Evolutionary conservation across 2,329 filamentous ascomycete species (phyloP), one percentile per base, ranked within the genome.

Genomic region (Fusarium denticulatum): DNA sequence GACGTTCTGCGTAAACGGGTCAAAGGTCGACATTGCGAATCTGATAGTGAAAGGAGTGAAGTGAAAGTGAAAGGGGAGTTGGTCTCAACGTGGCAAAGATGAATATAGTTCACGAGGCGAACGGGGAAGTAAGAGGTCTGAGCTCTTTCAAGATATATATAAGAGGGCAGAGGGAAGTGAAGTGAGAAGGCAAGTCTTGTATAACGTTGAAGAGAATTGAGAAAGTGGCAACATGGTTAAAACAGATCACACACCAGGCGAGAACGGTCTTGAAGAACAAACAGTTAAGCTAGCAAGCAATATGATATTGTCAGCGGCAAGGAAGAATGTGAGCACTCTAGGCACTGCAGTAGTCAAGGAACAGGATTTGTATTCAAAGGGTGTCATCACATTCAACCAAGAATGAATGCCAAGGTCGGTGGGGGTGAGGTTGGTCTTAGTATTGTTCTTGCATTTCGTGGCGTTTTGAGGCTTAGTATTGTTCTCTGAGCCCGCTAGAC

Each of bases 1-100:
- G 61, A 84, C 75, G 66, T 78, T 78, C 64, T 86, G 84, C 28
- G 66, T 69, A 49, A 76, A 79, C 13, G 81, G 82, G 61, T 85
- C 76, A 69, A 84, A 84, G 71, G 52, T 45, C 32, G 43, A 69
- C 79, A 80, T 80, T 45, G 47, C 66, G 62, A 14, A 20, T 43
- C 46, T 57, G 37, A 24, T 69, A 47, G 45, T 47, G 45, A 47
- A 43, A 47, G 26, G 45, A 47, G 20, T 47, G 45, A 30, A 47
- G 30, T 30, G 20, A 1, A 37, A 32, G 30, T 37, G 24, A 46
- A 46, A 18, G 26, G 37, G 40, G 40, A 22, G n/a, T 43, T 7
- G 47, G 56, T 57, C 37, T 72, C 57, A 50, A 30, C 36, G 40
- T 57, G 40, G 46, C 46, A 67, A 32, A 28, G 28, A 63, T 45